Evolutionary conservation across 2,329 filamentous ascomycete species (phyloP), one percentile per base, ranked within the genome.

Genomic region (Stemphylium beticola): DNA sequence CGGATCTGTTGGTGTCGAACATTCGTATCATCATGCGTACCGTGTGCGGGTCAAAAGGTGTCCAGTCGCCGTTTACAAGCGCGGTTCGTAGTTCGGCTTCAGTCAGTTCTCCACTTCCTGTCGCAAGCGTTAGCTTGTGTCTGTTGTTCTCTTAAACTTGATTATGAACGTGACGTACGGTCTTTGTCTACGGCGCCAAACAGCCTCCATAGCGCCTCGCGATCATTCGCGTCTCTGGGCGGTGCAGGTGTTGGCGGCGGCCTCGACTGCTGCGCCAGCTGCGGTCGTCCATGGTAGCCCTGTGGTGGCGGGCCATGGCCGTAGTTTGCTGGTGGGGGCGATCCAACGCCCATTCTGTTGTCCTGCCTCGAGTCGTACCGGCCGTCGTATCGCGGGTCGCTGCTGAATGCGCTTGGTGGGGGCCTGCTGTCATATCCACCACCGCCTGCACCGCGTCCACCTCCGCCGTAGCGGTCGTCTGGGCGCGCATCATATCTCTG

Each of bases 1-100:
- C 92, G 58, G 85, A 90, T 66, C 91, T 89, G 77, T 97, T 91
- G 54, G 89, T 91, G 78, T 98, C 93, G 78, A 99, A 99, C 95
- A 99, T 98, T 72, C 93, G 90, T 65, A 99, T 97, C 93, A 99
- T 97, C 91, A 98, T 96, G 71, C 89, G 89, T 62, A 98, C 93
- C 1, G 95, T 99, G 67, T 96, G 90, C 4, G 87, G 84, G 76
- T 99, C 93, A 75, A 99, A 99, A 4, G 92, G 86, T 1, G 91
- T 91, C 86, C 91, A 97, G 81, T 99, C 95, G 50, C 93, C 93
- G 73, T 99, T 99, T 55, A 98, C 93, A 5, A 99, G 86, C 17
- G 95, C 95, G 1, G 90, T 88, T 9, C 91, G 89, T 37, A 99
- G 87, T 76, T 98, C 93, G 46, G 83, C 83, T 77, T 96, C 93